Evolutionary conservation across 73 alveolate genomes (phyloP), one percentile per base, ranked within the genome.

Genomic region (Stentor coeruleus): DNA sequence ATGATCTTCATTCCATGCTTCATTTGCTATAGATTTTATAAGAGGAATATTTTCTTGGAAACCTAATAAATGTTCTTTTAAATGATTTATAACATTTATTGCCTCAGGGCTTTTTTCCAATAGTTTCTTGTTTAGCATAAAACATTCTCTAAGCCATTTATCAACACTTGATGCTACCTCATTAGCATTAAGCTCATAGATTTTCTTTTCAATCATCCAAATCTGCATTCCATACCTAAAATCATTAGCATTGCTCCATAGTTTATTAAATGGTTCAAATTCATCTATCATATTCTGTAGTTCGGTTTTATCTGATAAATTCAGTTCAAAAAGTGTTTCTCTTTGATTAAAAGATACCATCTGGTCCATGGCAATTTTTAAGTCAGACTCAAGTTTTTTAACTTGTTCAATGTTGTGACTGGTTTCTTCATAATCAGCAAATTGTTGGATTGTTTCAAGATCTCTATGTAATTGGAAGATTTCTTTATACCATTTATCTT

Each of bases 1-100:
- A 81, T 96, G 98, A 72, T 92, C 98, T 76, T 97, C 98, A 74
- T 84, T 72, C 72, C 96, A 86, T 26, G 99, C 98, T 72, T 97
- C 99, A 72, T 97, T 89, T 40, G 94, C 84, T 76, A 97, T 82
- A 81, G 95, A 88, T 82, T 94, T 97, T 42, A 97, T 96, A 89
- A 96, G 90, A 81, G 92, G 97, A 88, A 97, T 85, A 81, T 87
- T 88, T 89, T 88, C 93, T 85, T 86, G 91, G 89, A 85, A 97
- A 83, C 92, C 97, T 49, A 91, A 97, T 74, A 91, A 91, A 74
- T 94, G 89, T 39, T 91, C 96, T 86, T 95, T 92, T 38, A 94
- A 87, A 77, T 93, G 98, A 58, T 66, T 90, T 3, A 97, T 92
- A 28, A 96, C 94, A 35, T 88, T 85, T 6, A 94, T 93, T 55